Evolutionary conservation across 2,329 filamentous ascomycete species (phyloP).

Genomic region (Alternaria burnsii): DNA sequence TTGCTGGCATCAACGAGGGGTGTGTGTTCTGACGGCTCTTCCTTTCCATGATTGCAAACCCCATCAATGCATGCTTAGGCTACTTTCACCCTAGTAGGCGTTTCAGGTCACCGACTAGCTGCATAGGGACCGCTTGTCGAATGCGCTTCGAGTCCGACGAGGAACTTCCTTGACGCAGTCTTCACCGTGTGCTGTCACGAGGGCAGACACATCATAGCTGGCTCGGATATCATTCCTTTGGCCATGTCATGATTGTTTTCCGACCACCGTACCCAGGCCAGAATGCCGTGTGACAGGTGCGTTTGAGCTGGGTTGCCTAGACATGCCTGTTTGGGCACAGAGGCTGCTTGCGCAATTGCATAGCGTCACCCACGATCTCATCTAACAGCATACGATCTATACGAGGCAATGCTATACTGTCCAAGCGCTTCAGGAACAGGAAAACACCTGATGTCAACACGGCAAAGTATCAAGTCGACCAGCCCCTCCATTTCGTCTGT

Average conservation of each 20-base stretch:
- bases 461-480: slow-evolving; percentile 2
- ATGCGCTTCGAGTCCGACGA: slow-evolving; percentile 6
- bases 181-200: slow-evolving; percentile 15
- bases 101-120: slow-evolving; percentile 24
- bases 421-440: slow-evolving; percentile 34
- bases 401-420: slow-evolving; percentile 22
- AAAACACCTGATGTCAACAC: slow-evolving; percentile 19
- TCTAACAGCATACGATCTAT: slow-evolving; percentile 6
- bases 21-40: slow-evolving; percentile 26
- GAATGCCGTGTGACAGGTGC: slow-evolving; percentile 8
- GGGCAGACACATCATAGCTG: slow-evolving; percentile 8
- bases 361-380: slow-evolving; percentile 7
- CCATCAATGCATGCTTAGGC: slow-evolving; percentile 26
- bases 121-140: slow-evolving; percentile 4
- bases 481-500: slow-evolving; percentile 4
- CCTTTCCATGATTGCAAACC: slow-evolving; percentile 22
- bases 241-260: background rate
- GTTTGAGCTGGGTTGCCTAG: slow-evolving; percentile 12
- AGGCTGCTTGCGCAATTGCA: slow-evolving; percentile 16
- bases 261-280: background rate
- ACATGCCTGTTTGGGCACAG: slow-evolving; percentile 7
- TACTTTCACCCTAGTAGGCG: slow-evolving; percentile 27
- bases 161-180: slow-evolving; percentile 12
- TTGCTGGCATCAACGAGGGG: slow-evolving; percentile 25
- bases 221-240: slow-evolving; percentile 1